Evolutionary conservation across 2,329 filamentous ascomycete species (phyloP).

Genomic region (Neopestalotiopsis sp.): DNA sequence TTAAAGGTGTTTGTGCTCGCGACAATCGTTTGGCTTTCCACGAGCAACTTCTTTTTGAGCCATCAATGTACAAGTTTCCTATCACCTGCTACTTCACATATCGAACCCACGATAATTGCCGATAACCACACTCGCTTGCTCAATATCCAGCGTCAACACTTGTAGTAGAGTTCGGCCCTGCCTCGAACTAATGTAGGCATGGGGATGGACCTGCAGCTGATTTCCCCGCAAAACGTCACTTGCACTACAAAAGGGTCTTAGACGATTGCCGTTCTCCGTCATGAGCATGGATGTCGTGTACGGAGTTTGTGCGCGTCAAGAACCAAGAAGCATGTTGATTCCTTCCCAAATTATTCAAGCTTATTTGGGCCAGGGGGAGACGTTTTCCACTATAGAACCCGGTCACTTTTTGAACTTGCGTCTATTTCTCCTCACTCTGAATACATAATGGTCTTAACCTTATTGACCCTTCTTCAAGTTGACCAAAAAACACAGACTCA

Average conservation of each 20-base stretch:
- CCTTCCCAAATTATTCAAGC: neutral
- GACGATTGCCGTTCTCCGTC: neutral
- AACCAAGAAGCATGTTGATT: neutral
- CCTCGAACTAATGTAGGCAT: neutral
- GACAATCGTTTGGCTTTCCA: too few relatives aligned
- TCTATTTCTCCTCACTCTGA: too few relatives aligned
- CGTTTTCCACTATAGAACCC: neutral
- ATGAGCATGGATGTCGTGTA: conserved; percentile 12
- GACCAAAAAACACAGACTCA: neutral
- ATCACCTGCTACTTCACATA: too few relatives aligned
- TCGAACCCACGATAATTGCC: neutral
- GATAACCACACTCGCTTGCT: too few relatives aligned
- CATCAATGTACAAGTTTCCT: too few relatives aligned
- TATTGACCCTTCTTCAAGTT: neutral
- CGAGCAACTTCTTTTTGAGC: too few relatives aligned
- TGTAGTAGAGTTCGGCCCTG: too few relatives aligned
- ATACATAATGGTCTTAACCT: neutral
- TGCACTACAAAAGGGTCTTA: conserved; percentile 11
- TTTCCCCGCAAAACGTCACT: conserved; percentile 11
- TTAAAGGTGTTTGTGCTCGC: too few relatives aligned
- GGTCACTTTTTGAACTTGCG: too few relatives aligned
- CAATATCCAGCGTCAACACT: too few relatives aligned
- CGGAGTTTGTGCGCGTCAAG: neutral
- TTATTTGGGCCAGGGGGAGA: neutral
- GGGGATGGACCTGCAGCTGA: neutral